Percentiles rank a stretch among this genome's conserved stretches.
Evolutionary conservation across 2,329 filamentous ascomycete genomes (phyloP).

Genomic region (Triangularia verruculosa): DNA sequence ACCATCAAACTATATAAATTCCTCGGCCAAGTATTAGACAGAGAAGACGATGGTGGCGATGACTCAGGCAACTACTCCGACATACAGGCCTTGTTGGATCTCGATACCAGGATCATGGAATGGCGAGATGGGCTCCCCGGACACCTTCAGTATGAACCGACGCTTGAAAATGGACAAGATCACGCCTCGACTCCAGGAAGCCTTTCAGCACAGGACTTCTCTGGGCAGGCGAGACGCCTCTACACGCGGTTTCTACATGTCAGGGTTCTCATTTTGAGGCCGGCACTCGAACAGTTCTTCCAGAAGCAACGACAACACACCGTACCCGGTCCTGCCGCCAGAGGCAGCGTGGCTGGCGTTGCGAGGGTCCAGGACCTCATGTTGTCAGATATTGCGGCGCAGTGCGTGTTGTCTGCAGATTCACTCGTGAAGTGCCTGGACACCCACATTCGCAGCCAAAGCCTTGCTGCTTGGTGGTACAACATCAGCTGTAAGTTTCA

Average conservation of each 20-base stretch:
- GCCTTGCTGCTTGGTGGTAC: constrained; percentile 8
- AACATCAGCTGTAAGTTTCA: background rate
- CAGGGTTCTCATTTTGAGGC: constrained; percentile 6
- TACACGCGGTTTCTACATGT: constrained; percentile 6
- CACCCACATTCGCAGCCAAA: background rate
- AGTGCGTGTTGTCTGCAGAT: constrained; percentile 6
- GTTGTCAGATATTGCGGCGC: constrained; percentile 3
- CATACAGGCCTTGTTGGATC: constrained; percentile 4
- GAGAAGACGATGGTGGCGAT: background rate
- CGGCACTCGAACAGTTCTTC: constrained; percentile 8
- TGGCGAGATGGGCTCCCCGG: constrained; percentile 5
- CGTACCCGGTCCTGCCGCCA: background rate
- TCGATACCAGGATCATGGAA: constrained; percentile 10
- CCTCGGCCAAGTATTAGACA: constrained; percentile 9
- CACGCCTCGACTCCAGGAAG: background rate
- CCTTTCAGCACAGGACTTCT: background rate
- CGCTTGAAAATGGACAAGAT: background rate
- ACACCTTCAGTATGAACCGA: constrained; percentile 1
- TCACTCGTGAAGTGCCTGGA: background rate
- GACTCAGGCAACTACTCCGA: background rate
- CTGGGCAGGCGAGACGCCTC: constrained; percentile 1
- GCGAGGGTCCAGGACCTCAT: constrained; percentile 3
- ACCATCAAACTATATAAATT: constrained; percentile 12
- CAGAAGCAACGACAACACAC: background rate
- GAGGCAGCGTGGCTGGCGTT: background rate